Conservation (phyloP, 371 early-diverging fungal genomes). For the Zopfochytrium polystomum region DNA sequence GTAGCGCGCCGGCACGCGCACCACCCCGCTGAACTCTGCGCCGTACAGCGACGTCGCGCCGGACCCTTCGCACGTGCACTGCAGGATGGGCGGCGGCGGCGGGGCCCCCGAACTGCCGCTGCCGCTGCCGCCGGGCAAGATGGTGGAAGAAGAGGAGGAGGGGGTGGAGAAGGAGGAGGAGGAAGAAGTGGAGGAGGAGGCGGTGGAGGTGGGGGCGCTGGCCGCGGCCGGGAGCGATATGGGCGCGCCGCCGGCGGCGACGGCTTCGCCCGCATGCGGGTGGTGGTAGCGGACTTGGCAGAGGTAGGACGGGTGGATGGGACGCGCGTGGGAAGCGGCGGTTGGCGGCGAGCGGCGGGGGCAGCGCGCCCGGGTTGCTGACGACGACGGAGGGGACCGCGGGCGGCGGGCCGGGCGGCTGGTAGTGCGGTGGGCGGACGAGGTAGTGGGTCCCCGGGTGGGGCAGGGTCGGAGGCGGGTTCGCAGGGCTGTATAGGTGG, state of each 20-base stretch:
- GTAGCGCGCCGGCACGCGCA: conserved; percentile 21
- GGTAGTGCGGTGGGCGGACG: conserved; percentile 12
- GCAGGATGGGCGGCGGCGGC: no score
- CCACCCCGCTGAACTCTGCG: conserved; percentile 11
- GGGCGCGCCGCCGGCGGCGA: background rate
- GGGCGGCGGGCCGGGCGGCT: conserved; percentile 21
- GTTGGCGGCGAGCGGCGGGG: conserved; percentile 11
- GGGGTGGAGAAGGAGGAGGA: no score
- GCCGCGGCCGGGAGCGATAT: background rate
- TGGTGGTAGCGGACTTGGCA: conserved; percentile 5
- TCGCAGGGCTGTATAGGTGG: background rate
- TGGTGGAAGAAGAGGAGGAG: no score
- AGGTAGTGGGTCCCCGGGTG: conserved; percentile 11
- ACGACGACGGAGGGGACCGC: conserved; percentile 14
- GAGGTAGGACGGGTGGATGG: conserved; percentile 25
- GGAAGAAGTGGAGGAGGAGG: background rate
- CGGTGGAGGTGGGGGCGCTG: background rate
- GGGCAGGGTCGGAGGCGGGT: conserved; percentile 2
- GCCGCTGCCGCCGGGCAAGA: no score
- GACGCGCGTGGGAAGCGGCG: conserved; percentile 19
- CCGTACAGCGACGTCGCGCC: conserved; percentile 5
- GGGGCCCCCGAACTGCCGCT: no score
- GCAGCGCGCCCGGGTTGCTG: conserved; percentile 15
- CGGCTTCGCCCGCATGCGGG: conserved; percentile 1
- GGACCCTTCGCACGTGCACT: conserved; percentile 5